These are phyloP conservation scores for Pseudopyricularia cyperi DNA, from an alignment of 2,329 filamentous ascomycete species.

Conservation along the genomic window DNA sequence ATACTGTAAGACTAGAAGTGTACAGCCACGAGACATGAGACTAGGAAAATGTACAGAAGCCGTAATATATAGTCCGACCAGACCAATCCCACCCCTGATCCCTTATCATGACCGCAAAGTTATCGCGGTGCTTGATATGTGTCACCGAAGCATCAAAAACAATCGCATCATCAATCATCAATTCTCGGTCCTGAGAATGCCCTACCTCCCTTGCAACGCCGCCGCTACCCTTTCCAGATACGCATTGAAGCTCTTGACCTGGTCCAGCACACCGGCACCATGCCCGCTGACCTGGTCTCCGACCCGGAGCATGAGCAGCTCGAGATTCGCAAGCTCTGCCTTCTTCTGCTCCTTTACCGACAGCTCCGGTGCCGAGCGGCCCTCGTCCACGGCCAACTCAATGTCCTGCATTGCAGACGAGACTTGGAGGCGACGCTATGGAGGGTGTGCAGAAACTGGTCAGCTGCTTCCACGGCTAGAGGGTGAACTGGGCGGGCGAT, in stretches of 20 bases:
- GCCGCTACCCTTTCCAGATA: conserved; percentile 48
- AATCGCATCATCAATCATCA: background rate
- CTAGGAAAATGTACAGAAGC: background rate
- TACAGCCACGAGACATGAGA: background rate
- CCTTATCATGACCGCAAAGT: background rate
- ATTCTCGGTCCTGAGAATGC: background rate
- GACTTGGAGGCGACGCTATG: conserved; percentile 33
- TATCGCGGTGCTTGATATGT: background rate
- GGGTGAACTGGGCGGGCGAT: conserved; percentile 1
- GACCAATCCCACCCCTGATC: background rate
- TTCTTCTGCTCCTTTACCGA: conserved; percentile 30
- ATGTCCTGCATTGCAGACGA: conserved; percentile 50
- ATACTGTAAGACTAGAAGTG: background rate
- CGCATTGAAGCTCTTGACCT: conserved; percentile 48
- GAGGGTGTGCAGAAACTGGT: background rate
- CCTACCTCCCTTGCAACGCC: conserved; percentile 31
- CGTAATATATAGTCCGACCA: background rate
- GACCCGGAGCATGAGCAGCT: conserved; percentile 41
- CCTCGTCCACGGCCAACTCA: conserved; percentile 36
- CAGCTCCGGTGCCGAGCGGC: conserved; percentile 31
- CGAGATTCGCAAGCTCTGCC: conserved; percentile 41
- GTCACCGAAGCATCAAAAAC: background rate
- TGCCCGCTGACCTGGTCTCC: conserved; percentile 32
- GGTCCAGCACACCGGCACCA: conserved; percentile 34
- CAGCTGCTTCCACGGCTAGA: background rate